Percentiles rank a stretch among this genome's conserved stretches.
Evolutionary conservation across 192 early-diverging fungal genomes (phyloP).

Genomic region (Backusella parvicylindrica): DNA sequence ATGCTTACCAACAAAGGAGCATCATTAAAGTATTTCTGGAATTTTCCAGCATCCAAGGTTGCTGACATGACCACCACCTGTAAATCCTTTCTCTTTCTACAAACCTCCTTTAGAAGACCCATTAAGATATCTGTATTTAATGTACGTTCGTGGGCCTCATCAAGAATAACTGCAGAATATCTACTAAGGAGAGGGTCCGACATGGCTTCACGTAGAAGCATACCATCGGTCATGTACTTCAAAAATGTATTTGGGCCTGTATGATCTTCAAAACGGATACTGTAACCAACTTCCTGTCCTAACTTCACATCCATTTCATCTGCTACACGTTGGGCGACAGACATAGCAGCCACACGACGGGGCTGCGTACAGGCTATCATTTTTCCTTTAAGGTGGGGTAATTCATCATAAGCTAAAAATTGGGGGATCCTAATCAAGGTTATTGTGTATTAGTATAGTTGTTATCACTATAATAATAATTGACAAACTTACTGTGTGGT

Average conservation of each 20-base stretch:
- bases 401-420: constrained; percentile 87
- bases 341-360: constrained; percentile 99
- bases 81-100: constrained; percentile 71
- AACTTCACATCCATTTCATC: constrained; percentile 93
- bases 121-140: constrained; percentile 96
- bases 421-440: constrained; percentile 78
- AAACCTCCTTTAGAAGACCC: constrained; percentile 93
- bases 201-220: constrained; percentile 98
- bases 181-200: constrained; percentile 79
- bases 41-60: constrained; percentile 97
- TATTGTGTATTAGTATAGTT: not conserved
- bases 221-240: constrained; percentile 99
- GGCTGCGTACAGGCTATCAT: constrained; percentile 99
- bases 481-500: constrained; percentile 83
- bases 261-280: constrained; percentile 97
- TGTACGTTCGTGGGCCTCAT: constrained; percentile 99
- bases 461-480: not conserved
- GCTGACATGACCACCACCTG: constrained; percentile 97
- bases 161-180: constrained; percentile 95
- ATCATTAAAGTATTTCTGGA: constrained; percentile 97
- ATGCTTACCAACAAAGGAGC: constrained; percentile 79
- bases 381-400: constrained; percentile 84
- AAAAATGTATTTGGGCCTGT: constrained; percentile 81
- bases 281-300: constrained; percentile 97
- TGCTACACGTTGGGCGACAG: constrained; percentile 96